phyloP scores from a whole-genome alignment of 768 basidiomycete species.

The Cyclocybe cylindracea region DNA sequence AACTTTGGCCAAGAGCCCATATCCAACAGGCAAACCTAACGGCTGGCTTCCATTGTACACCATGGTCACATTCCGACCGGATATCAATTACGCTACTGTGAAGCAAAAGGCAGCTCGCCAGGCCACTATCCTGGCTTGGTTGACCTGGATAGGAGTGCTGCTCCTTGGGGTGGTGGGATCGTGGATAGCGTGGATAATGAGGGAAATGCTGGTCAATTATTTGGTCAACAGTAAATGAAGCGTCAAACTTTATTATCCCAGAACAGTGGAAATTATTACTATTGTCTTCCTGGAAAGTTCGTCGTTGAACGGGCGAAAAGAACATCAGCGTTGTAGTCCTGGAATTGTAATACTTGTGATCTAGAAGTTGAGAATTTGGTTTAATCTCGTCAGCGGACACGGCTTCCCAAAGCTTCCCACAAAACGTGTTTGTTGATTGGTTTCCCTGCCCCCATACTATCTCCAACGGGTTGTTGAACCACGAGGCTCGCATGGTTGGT shows the following conservation, averaged over 20 bases:
- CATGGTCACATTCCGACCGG: conserved; percentile 97
- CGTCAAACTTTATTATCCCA: conserved; percentile 31
- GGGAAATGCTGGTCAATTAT: conserved; percentile 31
- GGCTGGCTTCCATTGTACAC: conserved; percentile 96
- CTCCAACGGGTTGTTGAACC: conserved; percentile 15
- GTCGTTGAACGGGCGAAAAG: conserved; percentile 17
- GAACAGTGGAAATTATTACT: conserved; percentile 24
- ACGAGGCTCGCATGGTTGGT: conserved; percentile 29
- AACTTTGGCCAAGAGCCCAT: conserved; percentile 51
- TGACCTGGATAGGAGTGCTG: conserved; percentile 50
- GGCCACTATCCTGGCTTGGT: conserved; percentile 53
- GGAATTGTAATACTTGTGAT: conserved; percentile 17
- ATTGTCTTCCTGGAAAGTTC: conserved; percentile 19
- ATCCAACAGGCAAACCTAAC: conserved; percentile 55
- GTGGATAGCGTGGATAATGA: conserved; percentile 40
- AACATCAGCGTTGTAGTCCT: conserved; percentile 20
- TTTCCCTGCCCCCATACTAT: conserved; percentile 13
- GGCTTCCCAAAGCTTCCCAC: conserved; percentile 28
- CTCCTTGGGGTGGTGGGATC: conserved; percentile 44
- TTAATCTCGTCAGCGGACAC: conserved; percentile 18
- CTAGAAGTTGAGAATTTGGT: conserved; percentile 32
- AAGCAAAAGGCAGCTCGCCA: conserved; percentile 72
- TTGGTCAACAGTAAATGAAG: conserved; percentile 25
- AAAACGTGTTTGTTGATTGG: conserved; percentile 12
- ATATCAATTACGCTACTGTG: conserved; percentile 87